Conservation (phyloP, 768 basidiomycete genomes). For the Lentinula boryana region DNA sequence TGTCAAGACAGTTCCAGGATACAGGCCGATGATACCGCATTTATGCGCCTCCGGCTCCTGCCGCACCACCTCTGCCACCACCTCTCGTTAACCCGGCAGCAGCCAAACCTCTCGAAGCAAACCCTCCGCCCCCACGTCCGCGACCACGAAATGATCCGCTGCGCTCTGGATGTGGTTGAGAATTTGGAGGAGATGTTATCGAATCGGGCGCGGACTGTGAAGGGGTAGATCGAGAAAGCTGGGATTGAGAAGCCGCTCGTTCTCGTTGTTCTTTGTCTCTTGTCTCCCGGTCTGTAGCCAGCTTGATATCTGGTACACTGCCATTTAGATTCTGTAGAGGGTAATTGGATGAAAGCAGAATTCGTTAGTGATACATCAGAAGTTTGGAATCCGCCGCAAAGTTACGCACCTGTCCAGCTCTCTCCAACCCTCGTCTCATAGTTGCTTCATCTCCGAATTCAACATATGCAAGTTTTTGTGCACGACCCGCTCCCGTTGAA, state of each 20-base stretch:
- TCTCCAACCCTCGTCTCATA: conserved; percentile 53
- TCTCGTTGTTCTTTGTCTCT: conserved; percentile 10
- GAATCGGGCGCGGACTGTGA: not conserved
- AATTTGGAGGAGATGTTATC: conserved; percentile 15
- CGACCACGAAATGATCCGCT: conserved; percentile 40
- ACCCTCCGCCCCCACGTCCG: conserved; percentile 50
- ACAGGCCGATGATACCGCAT: not conserved
- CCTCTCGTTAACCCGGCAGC: conserved; percentile 61
- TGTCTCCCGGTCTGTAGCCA: conserved; percentile 55
- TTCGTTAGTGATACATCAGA: not conserved
- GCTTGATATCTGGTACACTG: conserved; percentile 37
- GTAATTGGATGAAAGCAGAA: conserved; percentile 3
- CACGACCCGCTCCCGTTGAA: conserved; percentile 36
- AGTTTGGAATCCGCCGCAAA: too few species aligned
- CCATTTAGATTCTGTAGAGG: conserved; percentile 70
- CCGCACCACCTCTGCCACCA: conserved; percentile 9
- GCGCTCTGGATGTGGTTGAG: not conserved
- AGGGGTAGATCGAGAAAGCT: not conserved
- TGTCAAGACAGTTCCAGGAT: not conserved
- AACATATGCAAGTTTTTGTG: conserved; percentile 67
- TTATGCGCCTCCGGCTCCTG: not conserved
- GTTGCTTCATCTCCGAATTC: conserved; percentile 87
- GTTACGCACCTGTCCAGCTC: conserved; percentile 55
- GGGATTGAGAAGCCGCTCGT: conserved; percentile 13
- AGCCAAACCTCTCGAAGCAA: conserved; percentile 59